Evolutionary conservation across 805 yeast species (phyloP).

Genomic region (Metschnikowia gelsemii): DNA sequence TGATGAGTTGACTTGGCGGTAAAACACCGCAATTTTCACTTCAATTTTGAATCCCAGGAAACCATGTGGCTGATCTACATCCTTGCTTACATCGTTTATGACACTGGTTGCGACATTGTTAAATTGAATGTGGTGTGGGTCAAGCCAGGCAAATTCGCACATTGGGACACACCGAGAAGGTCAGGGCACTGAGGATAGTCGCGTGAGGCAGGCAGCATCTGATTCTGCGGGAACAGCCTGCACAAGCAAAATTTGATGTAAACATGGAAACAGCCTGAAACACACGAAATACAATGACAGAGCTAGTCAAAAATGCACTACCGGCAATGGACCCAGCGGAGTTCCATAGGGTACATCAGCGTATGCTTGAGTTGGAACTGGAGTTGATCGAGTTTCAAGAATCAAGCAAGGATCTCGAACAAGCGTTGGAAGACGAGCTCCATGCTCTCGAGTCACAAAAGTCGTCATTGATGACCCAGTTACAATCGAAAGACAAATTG

Average conservation of each 20-base stretch:
- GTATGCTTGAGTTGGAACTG: constrained; percentile 36
- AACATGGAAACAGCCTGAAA: constrained; percentile 10
- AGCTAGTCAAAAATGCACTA: neutral
- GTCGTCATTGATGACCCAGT: constrained; percentile 17
- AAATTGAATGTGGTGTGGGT: too few species aligned
- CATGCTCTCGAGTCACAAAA: constrained; percentile 32
- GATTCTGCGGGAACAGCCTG: constrained; percentile 7
- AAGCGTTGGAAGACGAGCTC: constrained; percentile 45
- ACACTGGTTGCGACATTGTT: too few species aligned
- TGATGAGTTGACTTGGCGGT: neutral
- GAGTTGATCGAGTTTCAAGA: constrained; percentile 44
- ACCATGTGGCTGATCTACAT: too few species aligned
- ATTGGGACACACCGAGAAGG: too few species aligned
- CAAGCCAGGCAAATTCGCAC: too few species aligned
- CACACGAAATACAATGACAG: constrained; percentile 1
- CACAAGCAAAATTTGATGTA: constrained; percentile 6
- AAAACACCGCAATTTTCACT: too few species aligned
- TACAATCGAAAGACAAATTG: constrained; percentile 22
- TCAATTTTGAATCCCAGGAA: too few species aligned
- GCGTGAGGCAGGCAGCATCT: neutral
- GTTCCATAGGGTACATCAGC: constrained; percentile 17
- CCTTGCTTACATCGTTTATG: too few species aligned
- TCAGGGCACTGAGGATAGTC: too few species aligned
- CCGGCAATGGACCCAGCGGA: constrained; percentile 6
- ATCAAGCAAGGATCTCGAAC: constrained; percentile 44